These are phyloP conservation scores for Neostapfia colusana DNA, from an alignment of 176 grass and related monocot species.

Conservation along the genomic window DNA sequence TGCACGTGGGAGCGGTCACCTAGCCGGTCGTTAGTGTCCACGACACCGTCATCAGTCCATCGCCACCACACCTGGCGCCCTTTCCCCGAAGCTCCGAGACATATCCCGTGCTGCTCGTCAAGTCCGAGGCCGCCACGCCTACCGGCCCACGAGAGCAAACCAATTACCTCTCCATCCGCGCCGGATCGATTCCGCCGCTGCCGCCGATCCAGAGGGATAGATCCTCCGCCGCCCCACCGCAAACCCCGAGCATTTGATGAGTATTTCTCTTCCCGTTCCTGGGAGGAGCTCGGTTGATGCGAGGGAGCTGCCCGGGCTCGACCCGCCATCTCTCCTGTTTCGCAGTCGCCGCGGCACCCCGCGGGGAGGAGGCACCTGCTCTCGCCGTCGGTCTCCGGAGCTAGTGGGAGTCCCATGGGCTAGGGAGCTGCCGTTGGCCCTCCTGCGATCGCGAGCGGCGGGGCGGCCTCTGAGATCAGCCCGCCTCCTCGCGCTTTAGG, in stretches of 20 bases:
- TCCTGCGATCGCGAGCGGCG: constrained; percentile 29
- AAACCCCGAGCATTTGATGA: constrained; percentile 42
- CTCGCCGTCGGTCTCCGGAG: constrained; percentile 8
- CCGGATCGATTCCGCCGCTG: constrained; percentile 1
- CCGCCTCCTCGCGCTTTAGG: background rate
- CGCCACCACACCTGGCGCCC: background rate
- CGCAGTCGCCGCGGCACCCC: constrained; percentile 7
- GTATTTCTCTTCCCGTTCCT: constrained; percentile 40
- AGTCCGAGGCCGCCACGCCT: background rate
- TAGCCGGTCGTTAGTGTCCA: background rate
- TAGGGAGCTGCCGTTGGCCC: constrained; percentile 20
- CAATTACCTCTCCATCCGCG: background rate
- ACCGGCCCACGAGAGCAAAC: background rate
- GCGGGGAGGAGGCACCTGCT: background rate
- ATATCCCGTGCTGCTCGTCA: background rate
- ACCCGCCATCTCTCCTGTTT: constrained; percentile 26
- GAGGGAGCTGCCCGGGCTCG: constrained; percentile 33
- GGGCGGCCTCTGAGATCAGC: constrained; percentile 28
- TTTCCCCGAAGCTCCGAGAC: background rate
- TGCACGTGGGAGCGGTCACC: constrained; percentile 2
- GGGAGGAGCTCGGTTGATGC: constrained; percentile 45
- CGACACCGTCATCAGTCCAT: background rate
- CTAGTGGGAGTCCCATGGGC: constrained; percentile 37
- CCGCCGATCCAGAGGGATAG: background rate
- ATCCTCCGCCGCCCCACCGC: background rate